phyloP scores from a whole-genome alignment of 441 rosid species.

The Pelargonium citronellum region DNA sequence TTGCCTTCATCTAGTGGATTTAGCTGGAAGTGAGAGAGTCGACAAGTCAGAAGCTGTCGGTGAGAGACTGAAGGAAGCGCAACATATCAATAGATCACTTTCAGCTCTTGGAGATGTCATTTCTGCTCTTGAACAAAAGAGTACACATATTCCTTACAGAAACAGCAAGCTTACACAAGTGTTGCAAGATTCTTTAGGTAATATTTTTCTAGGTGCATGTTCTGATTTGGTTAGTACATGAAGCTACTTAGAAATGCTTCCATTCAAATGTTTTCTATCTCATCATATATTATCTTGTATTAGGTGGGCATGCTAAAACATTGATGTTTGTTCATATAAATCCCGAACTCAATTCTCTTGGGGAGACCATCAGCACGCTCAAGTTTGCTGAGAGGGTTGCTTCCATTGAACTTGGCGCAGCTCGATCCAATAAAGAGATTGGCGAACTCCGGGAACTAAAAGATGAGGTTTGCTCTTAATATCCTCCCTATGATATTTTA shows the following conservation, averaged over 20 bases:
- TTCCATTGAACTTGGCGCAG: constrained; percentile 92
- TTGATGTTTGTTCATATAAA: constrained; percentile 95
- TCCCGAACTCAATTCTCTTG: constrained; percentile 72
- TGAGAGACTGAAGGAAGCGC: constrained; percentile 83
- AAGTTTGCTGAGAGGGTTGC: constrained; percentile 94
- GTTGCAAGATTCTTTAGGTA: constrained; percentile 88
- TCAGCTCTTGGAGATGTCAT: constrained; percentile 96
- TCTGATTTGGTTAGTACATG: neutral
- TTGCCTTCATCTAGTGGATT: constrained; percentile 82
- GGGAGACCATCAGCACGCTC: constrained; percentile 83
- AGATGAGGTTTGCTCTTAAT: constrained; percentile 55
- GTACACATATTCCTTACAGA: constrained; percentile 80
- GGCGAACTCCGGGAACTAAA: constrained; percentile 78
- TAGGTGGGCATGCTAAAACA: constrained; percentile 84
- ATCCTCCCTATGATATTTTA: neutral
- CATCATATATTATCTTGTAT: constrained; percentile 13
- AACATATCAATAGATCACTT: constrained; percentile 88
- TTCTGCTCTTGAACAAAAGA: constrained; percentile 84
- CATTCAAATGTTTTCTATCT: constrained; percentile 4
- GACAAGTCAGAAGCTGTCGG: constrained; percentile 88
- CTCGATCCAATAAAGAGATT: constrained; percentile 70
- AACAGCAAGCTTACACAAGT: constrained; percentile 99
- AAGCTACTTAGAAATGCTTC: neutral
- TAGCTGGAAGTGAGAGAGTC: constrained; percentile 96
- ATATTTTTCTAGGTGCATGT: neutral